These are phyloP conservation scores for Phyllosticta citrichinensis DNA, from an alignment of 2,329 filamentous ascomycete species.

Conservation along the genomic window DNA sequence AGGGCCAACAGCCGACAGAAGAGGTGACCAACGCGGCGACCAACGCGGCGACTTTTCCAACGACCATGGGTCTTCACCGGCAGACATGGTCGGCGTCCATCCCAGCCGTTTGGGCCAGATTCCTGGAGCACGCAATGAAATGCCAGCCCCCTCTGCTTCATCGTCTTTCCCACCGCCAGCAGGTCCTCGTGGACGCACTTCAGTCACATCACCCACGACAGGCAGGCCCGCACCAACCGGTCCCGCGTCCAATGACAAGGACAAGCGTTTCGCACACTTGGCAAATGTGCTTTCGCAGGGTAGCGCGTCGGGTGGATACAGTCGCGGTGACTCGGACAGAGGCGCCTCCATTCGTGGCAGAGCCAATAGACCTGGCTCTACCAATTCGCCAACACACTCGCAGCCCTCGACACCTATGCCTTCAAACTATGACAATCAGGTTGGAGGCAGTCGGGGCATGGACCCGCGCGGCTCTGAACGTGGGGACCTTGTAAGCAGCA, in stretches of 20 bases:
- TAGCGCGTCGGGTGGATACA: constrained; percentile 1
- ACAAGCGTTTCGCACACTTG: constrained; percentile 11
- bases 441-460: constrained; percentile 5
- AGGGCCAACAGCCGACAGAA: constrained; percentile 15
- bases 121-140: constrained; percentile 22
- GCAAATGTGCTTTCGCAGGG: constrained; percentile 7
- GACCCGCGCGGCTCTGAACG: constrained; percentile 13
- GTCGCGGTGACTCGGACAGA: constrained; percentile 13
- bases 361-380: constrained; percentile 13
- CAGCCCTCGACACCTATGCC: constrained; percentile 18
- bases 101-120: constrained; percentile 43
- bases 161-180: constrained; percentile 14
- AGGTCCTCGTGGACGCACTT: constrained; percentile 21
- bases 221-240: constrained; percentile 24
- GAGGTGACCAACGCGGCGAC: background rate
- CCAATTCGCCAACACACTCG: constrained; percentile 13
- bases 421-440: constrained; percentile 16
- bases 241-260: constrained; percentile 15
- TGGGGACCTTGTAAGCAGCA: constrained; percentile 1
- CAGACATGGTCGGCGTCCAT: constrained; percentile 40
- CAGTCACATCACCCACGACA: constrained; percentile 18
- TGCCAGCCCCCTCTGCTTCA: constrained; percentile 12
- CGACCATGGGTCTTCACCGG: constrained; percentile 17
- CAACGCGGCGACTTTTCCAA: constrained; percentile 13
- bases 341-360: constrained; percentile 20